These are phyloP conservation scores for Didymella arachidicola DNA, from an alignment of 2,329 filamentous ascomycete species.

Conservation along the genomic window DNA sequence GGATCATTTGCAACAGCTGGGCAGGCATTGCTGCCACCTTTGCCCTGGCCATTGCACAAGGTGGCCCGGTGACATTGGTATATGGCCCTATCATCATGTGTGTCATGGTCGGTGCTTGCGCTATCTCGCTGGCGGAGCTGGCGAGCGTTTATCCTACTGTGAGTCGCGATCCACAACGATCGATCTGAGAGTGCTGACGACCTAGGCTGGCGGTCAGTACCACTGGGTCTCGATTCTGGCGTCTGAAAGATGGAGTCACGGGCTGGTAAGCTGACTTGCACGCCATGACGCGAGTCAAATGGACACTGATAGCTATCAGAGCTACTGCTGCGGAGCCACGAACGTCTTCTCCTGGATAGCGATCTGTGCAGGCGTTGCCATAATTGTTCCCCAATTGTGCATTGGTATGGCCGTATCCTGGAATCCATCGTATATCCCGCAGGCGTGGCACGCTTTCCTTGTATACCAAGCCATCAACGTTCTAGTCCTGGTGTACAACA, in stretches of 20 bases:
- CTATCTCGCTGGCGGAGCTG: conserved; percentile 34
- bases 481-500: conserved; percentile 25
- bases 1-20: conserved; percentile 31
- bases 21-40: conserved; percentile 27
- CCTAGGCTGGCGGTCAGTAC: conserved; percentile 31
- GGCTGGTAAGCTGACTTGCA: conserved; percentile 14
- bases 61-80: conserved; percentile 23
- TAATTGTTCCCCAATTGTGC: conserved; percentile 25
- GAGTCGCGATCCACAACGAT: neutral
- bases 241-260: conserved; percentile 44
- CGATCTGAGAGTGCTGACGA: neutral
- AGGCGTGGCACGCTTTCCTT: conserved; percentile 29
- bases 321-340: conserved; percentile 27
- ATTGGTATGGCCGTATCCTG: conserved; percentile 23
- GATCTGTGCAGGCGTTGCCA: conserved; percentile 26
- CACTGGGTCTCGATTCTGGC: conserved; percentile 49
- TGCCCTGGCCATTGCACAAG: conserved; percentile 23
- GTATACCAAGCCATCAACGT: conserved; percentile 26
- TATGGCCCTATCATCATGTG: conserved; percentile 29
- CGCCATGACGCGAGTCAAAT: neutral
- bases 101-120: conserved; percentile 23
- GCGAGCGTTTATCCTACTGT: conserved; percentile 44
- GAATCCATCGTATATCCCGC: conserved; percentile 18
- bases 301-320: conserved; percentile 10
- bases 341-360: conserved; percentile 32